Base-by-base conservation (phyloP, 306 rosid species). In the Purshia tridentata region DNA sequence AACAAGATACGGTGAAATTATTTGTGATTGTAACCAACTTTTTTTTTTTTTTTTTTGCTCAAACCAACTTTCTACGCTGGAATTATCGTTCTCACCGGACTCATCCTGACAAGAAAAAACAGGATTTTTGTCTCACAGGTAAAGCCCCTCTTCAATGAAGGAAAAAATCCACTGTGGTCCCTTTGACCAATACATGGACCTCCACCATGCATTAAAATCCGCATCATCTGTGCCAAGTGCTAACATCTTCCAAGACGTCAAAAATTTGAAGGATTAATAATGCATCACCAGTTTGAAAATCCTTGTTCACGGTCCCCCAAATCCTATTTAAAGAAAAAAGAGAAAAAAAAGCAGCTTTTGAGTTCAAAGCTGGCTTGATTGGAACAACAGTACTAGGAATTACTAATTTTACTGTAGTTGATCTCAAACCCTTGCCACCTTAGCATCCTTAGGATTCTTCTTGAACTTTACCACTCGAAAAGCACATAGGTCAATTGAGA, bases 131-230 rank as follows among this genome's bases (percentile, higher is more conserved):
- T 48, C n/a, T 54, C 16, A 62, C 59, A 63, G 22, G 23, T 54
- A 29, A n/a, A 9, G 35, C 16, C 35, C 54, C 52, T 52, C 8
- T 10, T 45, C 22, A 15, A 65, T 66, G 0, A 7, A 67, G 35
- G 82, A 52, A 59, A 50, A 67, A 4, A 39, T 57, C 61, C 73
- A 39, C 4, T 0, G 52, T 65, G 10, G 53, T 55, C 29, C 13
- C 10, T 47, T 48, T 56, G 67, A 70, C 59, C 40, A 57, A 8
- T 29, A 22, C 67, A 18, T 16, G 60, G 73, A 65, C 61, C 65
- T 37, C 74, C 56, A 49, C 40, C 35, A 16, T 47, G 40, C 0
- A 6, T 16, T 69, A 29, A 20, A 61, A 23, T 23, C 58, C 12
- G 35, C 57, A 41, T 0, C 14, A 39, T 59, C 14, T 54, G 56